Base-by-base conservation (phyloP, 306 rosid species). In the Prunus fruticosa region DNA sequence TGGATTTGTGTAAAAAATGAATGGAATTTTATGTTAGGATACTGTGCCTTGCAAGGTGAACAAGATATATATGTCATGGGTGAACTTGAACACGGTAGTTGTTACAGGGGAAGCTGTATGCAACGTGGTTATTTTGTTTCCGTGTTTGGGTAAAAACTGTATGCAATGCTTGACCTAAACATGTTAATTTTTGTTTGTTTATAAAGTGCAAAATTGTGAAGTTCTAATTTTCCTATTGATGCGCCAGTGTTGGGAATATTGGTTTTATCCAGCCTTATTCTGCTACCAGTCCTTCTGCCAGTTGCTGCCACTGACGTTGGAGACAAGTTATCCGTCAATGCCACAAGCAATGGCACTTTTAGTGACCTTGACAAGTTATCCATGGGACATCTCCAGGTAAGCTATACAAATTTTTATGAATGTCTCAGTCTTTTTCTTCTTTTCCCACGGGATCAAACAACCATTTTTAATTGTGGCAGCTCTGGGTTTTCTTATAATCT, bases 231-330 rank as follows among this genome's bases (percentile, higher is more conserved):
- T 65, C 74, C n/a, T 30, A 65, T 69, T 78, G 50, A 20, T 80
- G 68, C 82, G 70, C 41, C 90, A 96, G 99, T 82, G 80, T 74
- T 96, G 81, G 83, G 85, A 45, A 96, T 96, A 79, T 82, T 93
- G 66, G 80, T 88, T 63, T 22, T 88, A 32, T 89, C 89, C 28
- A 96, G 98, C 73, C 4, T 93, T 58, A 69, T 93, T 66, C 89
- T 96, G 86, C 87, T 96, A 56, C 97, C 98, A 10, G 79, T 85
- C 73, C 99, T 96, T 30, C 91, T 96, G 69, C 96, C 99, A 0
- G 73, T 93, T 82, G 84, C 97, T 76, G 81, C 69, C 69, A 96
- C 99, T 5, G 96, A 83, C 47, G 14, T 70, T 49, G 87, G 64
- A 45, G 72, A 28, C 32, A 74, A 52, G 78, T 8, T 10, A 18